These are phyloP conservation scores for Aureobasidium mangrovei DNA, from an alignment of 2,329 filamentous ascomycete species.

Conservation along the genomic window DNA sequence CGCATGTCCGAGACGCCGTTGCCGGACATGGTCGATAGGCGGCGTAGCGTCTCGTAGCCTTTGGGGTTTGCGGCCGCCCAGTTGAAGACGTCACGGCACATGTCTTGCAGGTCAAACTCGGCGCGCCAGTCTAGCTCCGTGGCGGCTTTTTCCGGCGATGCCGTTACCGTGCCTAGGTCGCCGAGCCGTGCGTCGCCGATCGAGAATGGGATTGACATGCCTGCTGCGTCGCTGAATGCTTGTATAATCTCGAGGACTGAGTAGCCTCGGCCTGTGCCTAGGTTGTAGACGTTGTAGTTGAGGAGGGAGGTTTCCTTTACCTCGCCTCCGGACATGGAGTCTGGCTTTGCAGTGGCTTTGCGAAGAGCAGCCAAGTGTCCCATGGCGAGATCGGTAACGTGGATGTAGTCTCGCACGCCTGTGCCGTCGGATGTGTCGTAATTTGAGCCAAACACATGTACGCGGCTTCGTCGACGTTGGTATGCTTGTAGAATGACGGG, in stretches of 20 bases:
- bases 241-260: slow-evolving; percentile 36
- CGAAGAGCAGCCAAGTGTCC: slow-evolving; percentile 54
- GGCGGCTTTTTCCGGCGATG: slow-evolving; percentile 31
- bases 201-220: slow-evolving; percentile 28
- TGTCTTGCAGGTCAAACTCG: slow-evolving; percentile 24
- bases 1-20: slow-evolving; percentile 4
- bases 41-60: slow-evolving; percentile 9
- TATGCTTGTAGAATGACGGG: slow-evolving; percentile 42
- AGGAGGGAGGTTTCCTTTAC: slow-evolving; percentile 8
- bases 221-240: slow-evolving; percentile 31
- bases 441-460: slow-evolving; percentile 55
- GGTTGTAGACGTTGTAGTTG: slow-evolving; percentile 27
- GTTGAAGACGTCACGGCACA: slow-evolving; percentile 14
- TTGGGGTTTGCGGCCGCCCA: slow-evolving; percentile 12
- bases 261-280: slow-evolving; percentile 35
- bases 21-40: slow-evolving; percentile 4
- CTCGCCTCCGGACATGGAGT: not conserved
- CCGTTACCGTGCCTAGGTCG: slow-evolving; percentile 35
- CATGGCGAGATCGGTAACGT: slow-evolving; percentile 55
- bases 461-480: slow-evolving; percentile 35
- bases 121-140: slow-evolving; percentile 32
- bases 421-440: slow-evolving; percentile 59
- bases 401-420: slow-evolving; percentile 59
- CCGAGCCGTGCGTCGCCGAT: slow-evolving; percentile 32
- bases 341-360: slow-evolving; percentile 24